These are phyloP conservation scores for Leucogyrophana mollusca DNA, from an alignment of 768 basidiomycete genomes.

Conservation along the genomic window DNA sequence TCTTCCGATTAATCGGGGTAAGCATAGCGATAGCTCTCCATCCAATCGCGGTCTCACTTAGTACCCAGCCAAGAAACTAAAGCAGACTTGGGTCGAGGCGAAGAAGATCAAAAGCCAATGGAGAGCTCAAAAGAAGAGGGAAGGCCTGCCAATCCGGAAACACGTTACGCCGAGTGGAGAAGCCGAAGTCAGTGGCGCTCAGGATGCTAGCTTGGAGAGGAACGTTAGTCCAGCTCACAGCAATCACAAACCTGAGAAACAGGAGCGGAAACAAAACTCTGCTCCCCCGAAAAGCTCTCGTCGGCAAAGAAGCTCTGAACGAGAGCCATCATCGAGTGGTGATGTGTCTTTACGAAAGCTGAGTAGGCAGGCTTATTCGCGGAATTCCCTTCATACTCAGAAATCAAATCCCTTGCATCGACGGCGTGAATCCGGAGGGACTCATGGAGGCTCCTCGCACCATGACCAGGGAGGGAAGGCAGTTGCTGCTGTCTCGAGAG, in stretches of 20 bases:
- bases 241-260: not conserved
- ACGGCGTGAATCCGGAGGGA: conserved; percentile 21
- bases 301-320: too few species aligned
- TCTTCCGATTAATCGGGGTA: conserved; percentile 63
- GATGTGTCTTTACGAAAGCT: conserved; percentile 54
- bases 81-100: conserved; percentile 75
- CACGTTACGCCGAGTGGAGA: conserved; percentile 8
- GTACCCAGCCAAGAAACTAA: conserved; percentile 70
- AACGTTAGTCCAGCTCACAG: conserved; percentile 1
- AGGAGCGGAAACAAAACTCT: not conserved
- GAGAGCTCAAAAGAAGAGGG: conserved; percentile 65
- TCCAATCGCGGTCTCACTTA: conserved; percentile 4
- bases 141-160: conserved; percentile 25
- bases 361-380: conserved; percentile 60
- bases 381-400: conserved; percentile 54
- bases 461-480: conserved; percentile 30
- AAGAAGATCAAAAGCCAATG: conserved; percentile 78
- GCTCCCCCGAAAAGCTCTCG: not conserved
- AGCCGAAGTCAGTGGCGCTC: not conserved
- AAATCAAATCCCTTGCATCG: conserved; percentile 44
- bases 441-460: conserved; percentile 29
- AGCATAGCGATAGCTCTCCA: conserved; percentile 10
- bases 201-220: not conserved
- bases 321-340: conserved; percentile 7
- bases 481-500: conserved; percentile 39